A percentile compares a stretch with the other conserved stretches of the same genome.
These are phyloP conservation scores for Xylariaceae sp. DNA, from an alignment of 2,329 filamentous ascomycete species.

Conservation along the genomic window DNA sequence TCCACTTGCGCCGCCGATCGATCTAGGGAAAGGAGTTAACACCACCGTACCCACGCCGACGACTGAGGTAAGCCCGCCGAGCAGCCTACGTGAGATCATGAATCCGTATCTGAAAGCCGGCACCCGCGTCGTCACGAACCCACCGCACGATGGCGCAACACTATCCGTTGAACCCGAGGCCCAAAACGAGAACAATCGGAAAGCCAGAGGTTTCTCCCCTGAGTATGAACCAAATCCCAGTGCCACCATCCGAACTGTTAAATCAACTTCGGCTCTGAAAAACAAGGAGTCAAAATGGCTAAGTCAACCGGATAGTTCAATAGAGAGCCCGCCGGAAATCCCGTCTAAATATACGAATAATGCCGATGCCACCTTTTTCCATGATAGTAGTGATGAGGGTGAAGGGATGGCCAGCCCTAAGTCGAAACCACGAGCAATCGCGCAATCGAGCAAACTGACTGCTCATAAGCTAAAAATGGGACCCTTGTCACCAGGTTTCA, in stretches of 20 bases:
- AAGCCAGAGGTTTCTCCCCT: constrained; percentile 62
- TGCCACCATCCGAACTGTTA: constrained; percentile 64
- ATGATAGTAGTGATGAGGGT: constrained; percentile 48
- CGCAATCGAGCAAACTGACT: constrained; percentile 18
- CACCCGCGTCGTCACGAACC: constrained; percentile 18
- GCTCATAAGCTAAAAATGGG: constrained; percentile 6
- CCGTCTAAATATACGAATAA: constrained; percentile 22
- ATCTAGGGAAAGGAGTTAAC: constrained; percentile 22
- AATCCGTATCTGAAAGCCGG: constrained; percentile 62
- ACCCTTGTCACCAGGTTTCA: constrained; percentile 2
- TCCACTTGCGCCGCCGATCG: constrained; percentile 31
- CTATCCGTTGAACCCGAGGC: constrained; percentile 23
- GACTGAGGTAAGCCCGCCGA: constrained; percentile 58
- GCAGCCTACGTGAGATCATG: constrained; percentile 82
- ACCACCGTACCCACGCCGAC: constrained; percentile 32
- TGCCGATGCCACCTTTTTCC: constrained; percentile 42
- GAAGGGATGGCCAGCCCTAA: constrained; percentile 14
- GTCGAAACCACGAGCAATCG: constrained; percentile 11
- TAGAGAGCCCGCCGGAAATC: constrained; percentile 26
- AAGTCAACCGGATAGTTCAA: constrained; percentile 24
- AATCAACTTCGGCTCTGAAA: constrained; percentile 39
- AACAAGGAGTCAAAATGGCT: constrained; percentile 26
- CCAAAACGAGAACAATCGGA: constrained; percentile 31
- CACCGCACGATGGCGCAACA: constrained; percentile 24
- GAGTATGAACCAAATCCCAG: constrained; percentile 69